Evolutionary conservation across 306 rosid species (phyloP).

Genomic region (Cicer yamashitae): DNA sequence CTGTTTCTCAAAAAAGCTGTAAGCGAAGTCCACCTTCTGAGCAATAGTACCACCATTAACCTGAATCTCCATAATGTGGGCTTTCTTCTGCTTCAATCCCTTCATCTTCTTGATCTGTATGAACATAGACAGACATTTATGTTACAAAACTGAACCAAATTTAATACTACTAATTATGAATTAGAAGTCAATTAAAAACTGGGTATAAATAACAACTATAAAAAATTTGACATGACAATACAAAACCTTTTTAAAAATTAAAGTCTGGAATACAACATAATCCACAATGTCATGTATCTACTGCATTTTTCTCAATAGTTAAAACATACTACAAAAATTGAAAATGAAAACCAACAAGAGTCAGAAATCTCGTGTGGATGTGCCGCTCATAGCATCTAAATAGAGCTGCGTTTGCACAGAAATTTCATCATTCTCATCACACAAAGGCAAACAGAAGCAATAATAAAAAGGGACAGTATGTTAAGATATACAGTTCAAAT

Average conservation of each 20-base stretch:
- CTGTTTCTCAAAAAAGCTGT: slow-evolving; percentile 81
- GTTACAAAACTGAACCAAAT: not conserved
- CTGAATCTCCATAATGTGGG: slow-evolving; percentile 90
- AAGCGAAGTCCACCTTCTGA: slow-evolving; percentile 75
- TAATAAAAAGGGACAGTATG: not conserved
- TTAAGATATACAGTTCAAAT: not conserved
- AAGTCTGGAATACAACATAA: too few relatives aligned
- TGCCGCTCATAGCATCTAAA: slow-evolving; percentile 52
- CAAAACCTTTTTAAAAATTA: not conserved
- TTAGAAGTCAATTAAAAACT: not conserved
- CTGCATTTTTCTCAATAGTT: not conserved
- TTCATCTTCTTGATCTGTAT: slow-evolving; percentile 81
- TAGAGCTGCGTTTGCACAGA: slow-evolving; percentile 46
- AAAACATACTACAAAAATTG: not conserved
- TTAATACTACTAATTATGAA: not conserved
- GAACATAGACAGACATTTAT: not conserved
- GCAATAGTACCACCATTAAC: slow-evolving; percentile 78
- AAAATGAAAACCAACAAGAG: slow-evolving; percentile 3
- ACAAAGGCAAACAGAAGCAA: not conserved
- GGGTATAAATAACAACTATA: not conserved
- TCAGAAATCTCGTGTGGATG: slow-evolving; percentile 65
- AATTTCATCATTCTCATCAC: slow-evolving; percentile 48
- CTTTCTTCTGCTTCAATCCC: slow-evolving; percentile 90
- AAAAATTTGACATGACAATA: not conserved
- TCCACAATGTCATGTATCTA: not conserved